These are phyloP conservation scores for Eucalyptus melliodora DNA, from an alignment of 345 rosid species.

Conservation along the genomic window DNA sequence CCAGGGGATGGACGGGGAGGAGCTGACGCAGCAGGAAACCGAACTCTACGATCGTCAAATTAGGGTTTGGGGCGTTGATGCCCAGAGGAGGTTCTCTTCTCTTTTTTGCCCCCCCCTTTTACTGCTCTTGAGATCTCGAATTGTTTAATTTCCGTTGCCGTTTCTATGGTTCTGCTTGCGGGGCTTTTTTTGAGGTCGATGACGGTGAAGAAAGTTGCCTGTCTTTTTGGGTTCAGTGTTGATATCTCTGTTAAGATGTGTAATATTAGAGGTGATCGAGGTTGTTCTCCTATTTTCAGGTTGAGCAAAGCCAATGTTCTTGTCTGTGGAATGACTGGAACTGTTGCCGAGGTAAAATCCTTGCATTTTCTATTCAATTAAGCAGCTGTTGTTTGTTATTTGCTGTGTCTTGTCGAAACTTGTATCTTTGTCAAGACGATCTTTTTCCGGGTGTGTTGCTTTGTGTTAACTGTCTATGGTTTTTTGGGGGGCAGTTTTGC, in stretches of 20 bases:
- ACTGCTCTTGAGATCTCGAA: background rate
- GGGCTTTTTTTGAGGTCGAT: background rate
- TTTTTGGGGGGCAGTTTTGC: constrained; percentile 50
- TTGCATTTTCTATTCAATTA: background rate
- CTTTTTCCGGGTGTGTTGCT: background rate
- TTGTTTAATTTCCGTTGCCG: background rate
- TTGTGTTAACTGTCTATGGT: background rate
- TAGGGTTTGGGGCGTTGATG: constrained; percentile 99
- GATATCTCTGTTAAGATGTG: background rate
- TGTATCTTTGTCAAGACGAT: background rate
- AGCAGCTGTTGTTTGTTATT: background rate
- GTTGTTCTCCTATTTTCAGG: constrained; percentile 13
- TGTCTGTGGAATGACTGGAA: constrained; percentile 77
- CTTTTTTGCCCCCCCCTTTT: background rate
- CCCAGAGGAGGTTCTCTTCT: constrained; percentile 62
- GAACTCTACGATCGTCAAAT: constrained; percentile 91
- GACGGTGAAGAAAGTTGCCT: background rate
- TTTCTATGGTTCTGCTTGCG: background rate
- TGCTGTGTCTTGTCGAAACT: background rate
- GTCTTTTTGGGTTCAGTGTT: background rate
- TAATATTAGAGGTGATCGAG: background rate
- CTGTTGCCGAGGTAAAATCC: constrained; percentile 63
- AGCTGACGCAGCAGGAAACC: constrained; percentile 94
- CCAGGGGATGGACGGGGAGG: constrained; percentile 64
- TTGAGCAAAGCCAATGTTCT: constrained; percentile 72